phyloP scores from a whole-genome alignment of 495 filamentous ascomycete species.

The Jackrogersella minutella region DNA sequence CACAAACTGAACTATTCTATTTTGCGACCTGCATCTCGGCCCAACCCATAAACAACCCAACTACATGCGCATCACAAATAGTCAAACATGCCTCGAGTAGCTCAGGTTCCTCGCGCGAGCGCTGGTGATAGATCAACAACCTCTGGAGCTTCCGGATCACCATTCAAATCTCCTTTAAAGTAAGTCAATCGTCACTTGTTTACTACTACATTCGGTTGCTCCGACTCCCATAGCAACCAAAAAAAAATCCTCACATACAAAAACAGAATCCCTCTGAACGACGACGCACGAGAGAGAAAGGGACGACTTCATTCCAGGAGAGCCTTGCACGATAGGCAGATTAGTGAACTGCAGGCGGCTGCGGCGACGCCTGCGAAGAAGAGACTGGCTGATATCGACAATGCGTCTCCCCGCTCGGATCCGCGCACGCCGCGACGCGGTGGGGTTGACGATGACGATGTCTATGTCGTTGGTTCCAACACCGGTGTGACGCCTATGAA shows the following conservation, averaged over 20 bases:
- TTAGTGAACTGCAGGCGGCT: slow-evolving; percentile 89
- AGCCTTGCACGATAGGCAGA: slow-evolving; percentile 87
- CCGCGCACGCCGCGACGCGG: slow-evolving; percentile 66
- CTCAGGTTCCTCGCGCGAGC: slow-evolving; percentile 62
- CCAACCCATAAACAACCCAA: slow-evolving; percentile 22
- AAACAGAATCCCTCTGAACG: slow-evolving; percentile 83
- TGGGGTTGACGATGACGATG: slow-evolving; percentile 61
- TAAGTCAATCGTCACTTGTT: slow-evolving; percentile 54
- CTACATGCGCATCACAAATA: slow-evolving; percentile 15
- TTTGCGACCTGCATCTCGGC: slow-evolving; percentile 38
- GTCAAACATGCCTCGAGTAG: slow-evolving; percentile 75
- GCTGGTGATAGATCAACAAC: slow-evolving; percentile 59
- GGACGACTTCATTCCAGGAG: slow-evolving; percentile 86
- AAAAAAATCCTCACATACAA: slow-evolving; percentile 1
- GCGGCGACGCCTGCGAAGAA: slow-evolving; percentile 82
- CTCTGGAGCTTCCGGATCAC: slow-evolving; percentile 63
- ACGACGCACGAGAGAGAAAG: slow-evolving; percentile 92
- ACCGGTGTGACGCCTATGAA: slow-evolving; percentile 92
- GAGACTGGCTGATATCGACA: slow-evolving; percentile 66
- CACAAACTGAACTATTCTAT: too few species aligned
- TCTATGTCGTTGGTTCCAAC: slow-evolving; percentile 65
- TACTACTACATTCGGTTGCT: neutral
- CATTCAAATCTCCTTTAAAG: slow-evolving; percentile 75
- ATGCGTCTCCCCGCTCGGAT: slow-evolving; percentile 61
- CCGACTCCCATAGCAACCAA: slow-evolving; percentile 33